A percentile compares a stretch with the other conserved stretches of the same genome.
phyloP scores from a whole-genome alignment of 345 rosid species.

The Camelina laxa region DNA sequence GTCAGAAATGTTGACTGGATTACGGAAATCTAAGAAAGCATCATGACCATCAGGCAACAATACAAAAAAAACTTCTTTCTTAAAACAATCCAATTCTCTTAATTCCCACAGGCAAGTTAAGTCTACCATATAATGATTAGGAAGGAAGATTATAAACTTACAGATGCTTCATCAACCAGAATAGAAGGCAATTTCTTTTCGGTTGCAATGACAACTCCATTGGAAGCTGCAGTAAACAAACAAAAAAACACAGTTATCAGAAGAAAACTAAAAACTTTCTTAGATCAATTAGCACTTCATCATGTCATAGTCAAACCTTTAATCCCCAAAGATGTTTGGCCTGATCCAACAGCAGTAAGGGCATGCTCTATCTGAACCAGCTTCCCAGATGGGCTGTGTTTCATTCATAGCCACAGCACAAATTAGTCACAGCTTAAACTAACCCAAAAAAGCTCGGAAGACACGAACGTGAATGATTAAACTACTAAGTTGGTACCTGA shows the following conservation, averaged over 20 bases:
- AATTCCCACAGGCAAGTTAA: neutral
- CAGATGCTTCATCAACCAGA: conserved; percentile 91
- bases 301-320: conserved; percentile 57
- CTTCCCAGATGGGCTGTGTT: conserved; percentile 89
- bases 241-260: neutral
- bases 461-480: neutral
- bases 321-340: conserved; percentile 94
- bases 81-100: neutral
- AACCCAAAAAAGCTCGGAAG: neutral
- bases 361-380: conserved; percentile 99
- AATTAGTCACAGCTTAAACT: neutral
- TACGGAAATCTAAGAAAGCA: neutral
- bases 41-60: neutral
- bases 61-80: neutral
- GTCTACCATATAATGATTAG: neutral
- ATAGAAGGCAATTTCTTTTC: conserved; percentile 95
- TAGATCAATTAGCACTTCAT: neutral
- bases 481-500: conserved; percentile 54
- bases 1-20: neutral
- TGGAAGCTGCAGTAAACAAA: conserved; percentile 63
- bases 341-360: conserved; percentile 89
- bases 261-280: neutral
- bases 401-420: neutral
- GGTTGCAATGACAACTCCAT: conserved; percentile 92
- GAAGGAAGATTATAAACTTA: conserved; percentile 45